Base-by-base conservation (phyloP, 2,329 filamentous ascomycete species). In the Elsinoe australis region DNA sequence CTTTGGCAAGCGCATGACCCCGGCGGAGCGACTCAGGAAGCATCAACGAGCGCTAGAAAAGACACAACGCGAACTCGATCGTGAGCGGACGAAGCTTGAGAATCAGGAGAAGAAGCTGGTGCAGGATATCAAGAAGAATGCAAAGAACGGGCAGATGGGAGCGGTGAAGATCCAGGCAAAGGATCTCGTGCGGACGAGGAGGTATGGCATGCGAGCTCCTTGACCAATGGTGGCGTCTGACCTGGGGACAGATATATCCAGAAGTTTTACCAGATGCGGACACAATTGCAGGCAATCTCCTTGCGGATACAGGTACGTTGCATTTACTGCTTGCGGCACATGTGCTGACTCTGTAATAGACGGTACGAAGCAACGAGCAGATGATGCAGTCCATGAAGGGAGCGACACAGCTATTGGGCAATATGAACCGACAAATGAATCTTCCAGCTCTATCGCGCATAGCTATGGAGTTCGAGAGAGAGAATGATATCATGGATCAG, bases 331-430 rank as follows among this genome's bases (percentile, higher is more conserved):
- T 12, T 35, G 4, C 5, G 9, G 18, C n/a, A 28, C 2, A 34
- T 17, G 12, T 5, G 2, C 21, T 19, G 12, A 17, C 32, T 21
- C 3, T 32, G 18, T 28, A 10, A 22, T 59, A 95, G 87, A 98
- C 92, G 42, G 90, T 96, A 55, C 82, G 92, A 55, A 95, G 89
- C 56, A 98, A 98, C 67, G 92, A 98, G 67, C 90, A 96, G 68
- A 98, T 98, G 92, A 95, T 95, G 89, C 87, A 95, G 67, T 92
- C 89, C 6, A 96, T 98, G 92, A 98, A 95, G 68, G 92, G 92
- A 26, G 92, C 92, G 3, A 96, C 92, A 1, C 82, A 83, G 67
- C 82, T 95, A 2, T 73, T 98, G 5, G 88, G 89, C 48, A 94
- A 85, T 70, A 98, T 98, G 92, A 98, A 98, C 67, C 79, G 85